Evolutionary conservation across 2,329 filamentous ascomycete species (phyloP).

Genomic region (Coniochaeta sp.): DNA sequence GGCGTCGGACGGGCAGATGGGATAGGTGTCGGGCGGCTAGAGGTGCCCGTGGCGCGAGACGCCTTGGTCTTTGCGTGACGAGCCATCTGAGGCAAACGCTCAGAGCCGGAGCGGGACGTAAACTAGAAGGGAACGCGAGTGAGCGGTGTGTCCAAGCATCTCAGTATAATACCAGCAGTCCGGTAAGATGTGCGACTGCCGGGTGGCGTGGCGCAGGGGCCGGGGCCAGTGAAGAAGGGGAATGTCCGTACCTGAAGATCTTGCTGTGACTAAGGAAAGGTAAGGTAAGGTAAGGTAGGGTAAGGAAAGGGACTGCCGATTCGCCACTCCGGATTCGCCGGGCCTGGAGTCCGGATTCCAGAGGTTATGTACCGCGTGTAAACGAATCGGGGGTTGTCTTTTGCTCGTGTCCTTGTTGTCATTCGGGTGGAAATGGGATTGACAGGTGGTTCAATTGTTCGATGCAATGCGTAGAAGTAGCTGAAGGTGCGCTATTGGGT

Average conservation of each 20-base stretch:
- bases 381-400: too few species aligned
- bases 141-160: background rate
- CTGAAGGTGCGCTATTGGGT: slow-evolving; percentile 11
- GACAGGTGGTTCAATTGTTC: slow-evolving; percentile 1
- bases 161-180: too few species aligned
- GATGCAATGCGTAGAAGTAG: background rate
- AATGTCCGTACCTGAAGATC: background rate
- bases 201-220: background rate
- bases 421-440: slow-evolving; percentile 4
- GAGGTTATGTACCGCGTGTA: too few species aligned
- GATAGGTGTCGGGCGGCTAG: too few species aligned
- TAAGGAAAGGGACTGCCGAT: background rate
- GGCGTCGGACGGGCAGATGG: too few species aligned
- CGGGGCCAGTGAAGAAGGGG: too few species aligned
- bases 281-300: too few species aligned
- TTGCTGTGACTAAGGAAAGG: background rate
- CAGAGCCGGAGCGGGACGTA: background rate
- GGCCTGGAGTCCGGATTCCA: background rate
- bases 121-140: background rate
- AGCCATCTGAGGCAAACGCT: slow-evolving; percentile 8
- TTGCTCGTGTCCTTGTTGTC: too few species aligned
- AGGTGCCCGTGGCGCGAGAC: slow-evolving; percentile 21
- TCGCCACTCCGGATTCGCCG: background rate
- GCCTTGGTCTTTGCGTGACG: slow-evolving; percentile 21
- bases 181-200: background rate